Evolutionary conservation across 768 basidiomycete species (phyloP).

Genomic region (Lanmaoa rubissima): DNA sequence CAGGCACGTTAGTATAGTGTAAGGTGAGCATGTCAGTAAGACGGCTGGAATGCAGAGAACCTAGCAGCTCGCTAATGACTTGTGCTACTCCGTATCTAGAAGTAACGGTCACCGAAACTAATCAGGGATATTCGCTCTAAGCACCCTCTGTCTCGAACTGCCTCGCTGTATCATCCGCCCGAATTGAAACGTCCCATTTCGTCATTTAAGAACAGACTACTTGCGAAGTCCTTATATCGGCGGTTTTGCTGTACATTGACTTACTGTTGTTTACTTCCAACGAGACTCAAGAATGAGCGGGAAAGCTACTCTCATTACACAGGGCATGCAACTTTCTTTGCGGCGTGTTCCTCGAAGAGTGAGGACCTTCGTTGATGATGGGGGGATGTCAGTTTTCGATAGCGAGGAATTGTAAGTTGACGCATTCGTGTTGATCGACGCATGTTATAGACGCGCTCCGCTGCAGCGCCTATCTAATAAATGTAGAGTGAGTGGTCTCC

Average conservation of each 20-base stretch:
- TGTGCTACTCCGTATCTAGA: neutral
- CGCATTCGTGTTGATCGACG: neutral
- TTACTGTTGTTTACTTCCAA: neutral
- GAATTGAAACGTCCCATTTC: constrained; percentile 4
- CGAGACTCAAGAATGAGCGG: constrained; percentile 15
- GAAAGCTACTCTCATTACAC: constrained; percentile 15
- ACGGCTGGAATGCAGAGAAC: neutral
- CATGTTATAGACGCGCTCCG: neutral
- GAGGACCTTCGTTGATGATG: constrained; percentile 19
- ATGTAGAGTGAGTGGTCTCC: constrained; percentile 29
- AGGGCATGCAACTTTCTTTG: constrained; percentile 23
- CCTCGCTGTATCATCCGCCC: neutral
- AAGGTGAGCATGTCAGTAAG: constrained; percentile 6
- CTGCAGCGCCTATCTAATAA: constrained; percentile 41
- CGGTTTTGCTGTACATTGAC: neutral
- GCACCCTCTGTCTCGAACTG: neutral
- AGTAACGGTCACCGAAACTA: neutral
- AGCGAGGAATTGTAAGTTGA: constrained; percentile 35
- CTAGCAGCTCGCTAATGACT: neutral
- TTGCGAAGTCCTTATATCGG: neutral
- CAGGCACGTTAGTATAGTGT: constrained; percentile 17
- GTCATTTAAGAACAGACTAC: constrained; percentile 15
- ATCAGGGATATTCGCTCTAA: constrained; percentile 1
- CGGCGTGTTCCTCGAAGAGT: constrained; percentile 22
- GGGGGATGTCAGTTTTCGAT: constrained; percentile 25